A percentile compares a stretch with the other conserved stretches of the same genome.
phyloP scores from a whole-genome alignment of 768 basidiomycete genomes.

The Serendipita sp. region DNA sequence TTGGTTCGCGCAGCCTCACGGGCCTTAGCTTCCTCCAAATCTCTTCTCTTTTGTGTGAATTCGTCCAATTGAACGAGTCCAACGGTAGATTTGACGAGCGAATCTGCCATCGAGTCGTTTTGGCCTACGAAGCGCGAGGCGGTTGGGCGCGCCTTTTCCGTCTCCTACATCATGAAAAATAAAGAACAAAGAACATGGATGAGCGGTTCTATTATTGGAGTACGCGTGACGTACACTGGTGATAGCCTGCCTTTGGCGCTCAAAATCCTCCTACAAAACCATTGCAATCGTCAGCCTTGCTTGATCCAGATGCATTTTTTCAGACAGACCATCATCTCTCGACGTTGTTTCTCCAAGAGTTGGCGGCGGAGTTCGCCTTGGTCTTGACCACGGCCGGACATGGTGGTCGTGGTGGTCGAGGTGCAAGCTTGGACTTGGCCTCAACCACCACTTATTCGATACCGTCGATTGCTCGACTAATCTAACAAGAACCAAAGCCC shows the following conservation, averaged over 20 bases:
- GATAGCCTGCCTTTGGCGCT: constrained; percentile 65
- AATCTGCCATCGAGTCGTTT: constrained; percentile 88
- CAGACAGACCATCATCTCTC: constrained; percentile 22
- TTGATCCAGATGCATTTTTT: neutral
- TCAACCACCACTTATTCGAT: neutral
- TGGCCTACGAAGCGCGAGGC: constrained; percentile 83
- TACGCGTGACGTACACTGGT: constrained; percentile 28
- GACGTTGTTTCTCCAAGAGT: constrained; percentile 71
- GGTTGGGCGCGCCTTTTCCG: constrained; percentile 82
- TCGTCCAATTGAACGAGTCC: constrained; percentile 86
- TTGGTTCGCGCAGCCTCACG: constrained; percentile 73
- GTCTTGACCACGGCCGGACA: constrained; percentile 14
- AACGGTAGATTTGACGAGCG: constrained; percentile 77
- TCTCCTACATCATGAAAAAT: constrained; percentile 32
- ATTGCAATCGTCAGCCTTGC: neutral
- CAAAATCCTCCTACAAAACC: constrained; percentile 42
- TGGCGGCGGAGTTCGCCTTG: constrained; percentile 76
- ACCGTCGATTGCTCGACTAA: neutral
- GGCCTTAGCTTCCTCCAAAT: constrained; percentile 81
- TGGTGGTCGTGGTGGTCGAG: neutral
- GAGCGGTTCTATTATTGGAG: neutral
- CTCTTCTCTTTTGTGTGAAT: constrained; percentile 77
- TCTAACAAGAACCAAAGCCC: neutral
- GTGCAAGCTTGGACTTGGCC: neutral
- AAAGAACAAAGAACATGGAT: too few relatives aligned